These are phyloP conservation scores for Mortierella hygrophila DNA, from an alignment of 192 early-diverging fungal species.

Conservation along the genomic window DNA sequence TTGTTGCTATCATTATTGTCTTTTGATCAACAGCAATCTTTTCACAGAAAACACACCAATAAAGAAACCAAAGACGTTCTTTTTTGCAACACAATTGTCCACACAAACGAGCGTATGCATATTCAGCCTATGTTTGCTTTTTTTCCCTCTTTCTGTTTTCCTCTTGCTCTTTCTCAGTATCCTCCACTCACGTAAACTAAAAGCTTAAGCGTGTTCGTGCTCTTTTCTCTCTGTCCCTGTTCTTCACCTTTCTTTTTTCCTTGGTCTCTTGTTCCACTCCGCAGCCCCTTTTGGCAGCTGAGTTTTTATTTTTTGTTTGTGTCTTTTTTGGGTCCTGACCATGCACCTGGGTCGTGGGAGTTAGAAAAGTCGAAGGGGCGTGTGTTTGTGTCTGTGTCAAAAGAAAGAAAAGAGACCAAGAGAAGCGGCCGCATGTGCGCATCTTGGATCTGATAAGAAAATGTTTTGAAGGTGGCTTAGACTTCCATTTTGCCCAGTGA, in stretches of 20 bases:
- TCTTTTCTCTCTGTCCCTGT: not conserved
- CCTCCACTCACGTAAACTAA: too few relatives aligned
- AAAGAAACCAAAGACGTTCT: conserved; percentile 8
- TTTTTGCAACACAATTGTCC: not conserved
- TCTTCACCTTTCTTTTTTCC: not conserved
- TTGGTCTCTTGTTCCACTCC: not conserved
- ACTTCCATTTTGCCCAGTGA: too few relatives aligned
- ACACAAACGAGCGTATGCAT: not conserved
- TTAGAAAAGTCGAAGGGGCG: not conserved
- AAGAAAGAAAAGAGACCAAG: not conserved
- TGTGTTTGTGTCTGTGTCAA: not conserved
- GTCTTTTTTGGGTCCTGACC: not conserved
- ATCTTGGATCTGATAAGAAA: not conserved
- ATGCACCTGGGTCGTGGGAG: not conserved
- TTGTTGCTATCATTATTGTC: conserved; percentile 24
- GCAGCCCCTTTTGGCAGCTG: conserved; percentile 2
- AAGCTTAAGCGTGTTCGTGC: not conserved
- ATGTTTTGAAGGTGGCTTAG: not conserved
- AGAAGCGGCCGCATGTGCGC: not conserved
- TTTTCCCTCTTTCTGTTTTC: not conserved
- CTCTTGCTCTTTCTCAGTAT: not conserved
- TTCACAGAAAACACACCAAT: conserved; percentile 16
- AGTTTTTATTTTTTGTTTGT: not conserved
- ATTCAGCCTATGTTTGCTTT: not conserved
- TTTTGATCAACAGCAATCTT: conserved; percentile 31